Evolutionary conservation across 257 asterid genomes (phyloP).

Genomic region (Osmanthus fragrans): DNA sequence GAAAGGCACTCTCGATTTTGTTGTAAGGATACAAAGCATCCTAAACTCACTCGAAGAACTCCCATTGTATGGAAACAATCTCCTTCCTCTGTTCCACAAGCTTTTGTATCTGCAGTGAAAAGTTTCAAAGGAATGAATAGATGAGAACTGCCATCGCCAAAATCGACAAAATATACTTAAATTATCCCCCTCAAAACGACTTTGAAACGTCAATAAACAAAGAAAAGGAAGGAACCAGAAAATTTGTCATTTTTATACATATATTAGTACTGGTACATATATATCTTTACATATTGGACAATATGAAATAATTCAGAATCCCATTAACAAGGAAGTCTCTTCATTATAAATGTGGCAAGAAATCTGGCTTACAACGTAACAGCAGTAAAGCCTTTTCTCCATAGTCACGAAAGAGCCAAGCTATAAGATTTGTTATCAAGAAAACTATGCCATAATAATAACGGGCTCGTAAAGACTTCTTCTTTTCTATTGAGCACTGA

Average conservation of each 20-base stretch:
- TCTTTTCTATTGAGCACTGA: conserved; percentile 43
- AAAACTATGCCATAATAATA: conserved; percentile 74
- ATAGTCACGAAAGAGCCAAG: conserved; percentile 87
- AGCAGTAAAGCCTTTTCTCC: conserved; percentile 62
- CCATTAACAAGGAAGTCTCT: not conserved
- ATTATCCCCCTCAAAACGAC: not conserved
- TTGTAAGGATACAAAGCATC: conserved; percentile 78
- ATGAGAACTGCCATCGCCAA: not conserved
- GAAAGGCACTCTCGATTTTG: not conserved
- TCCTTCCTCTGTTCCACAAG: conserved; percentile 58
- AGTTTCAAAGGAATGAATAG: not conserved
- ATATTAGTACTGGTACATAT: not conserved
- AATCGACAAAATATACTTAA: not conserved
- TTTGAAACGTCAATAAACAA: not conserved
- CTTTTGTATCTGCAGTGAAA: conserved; percentile 63
- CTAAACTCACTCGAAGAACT: conserved; percentile 93
- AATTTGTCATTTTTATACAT: not conserved
- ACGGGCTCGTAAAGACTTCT: conserved; percentile 66
- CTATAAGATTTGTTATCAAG: conserved; percentile 63
- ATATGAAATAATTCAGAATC: not conserved
- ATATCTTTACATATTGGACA: not conserved
- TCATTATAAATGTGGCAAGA: not conserved
- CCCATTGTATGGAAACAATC: conserved; percentile 86
- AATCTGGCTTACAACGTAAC: conserved; percentile 62
- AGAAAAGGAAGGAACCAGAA: not conserved